Conservation (phyloP, 768 basidiomycete species). For the Kwoniella shandongensis region DNA sequence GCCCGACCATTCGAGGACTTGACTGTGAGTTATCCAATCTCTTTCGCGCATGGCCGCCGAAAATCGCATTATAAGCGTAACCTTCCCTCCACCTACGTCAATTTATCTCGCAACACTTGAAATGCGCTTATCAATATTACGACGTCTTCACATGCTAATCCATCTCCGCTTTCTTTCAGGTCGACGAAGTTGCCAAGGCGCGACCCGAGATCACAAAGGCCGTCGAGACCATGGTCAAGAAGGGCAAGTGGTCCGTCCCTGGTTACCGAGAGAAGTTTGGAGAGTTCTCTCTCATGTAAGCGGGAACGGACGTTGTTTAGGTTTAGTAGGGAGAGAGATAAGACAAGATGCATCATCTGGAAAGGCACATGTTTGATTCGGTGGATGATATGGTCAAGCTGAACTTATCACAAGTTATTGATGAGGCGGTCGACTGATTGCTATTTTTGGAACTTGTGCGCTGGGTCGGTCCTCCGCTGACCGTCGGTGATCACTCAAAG, state of each 20-base stretch:
- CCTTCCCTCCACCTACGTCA: no score
- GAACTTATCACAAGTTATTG: no score
- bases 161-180: constrained; percentile 56
- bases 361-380: no score
- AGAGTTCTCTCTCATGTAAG: constrained; percentile 84
- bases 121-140: no score
- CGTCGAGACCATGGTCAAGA: constrained; percentile 87
- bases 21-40: constrained; percentile 64
- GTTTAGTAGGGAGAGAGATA: constrained; percentile 6
- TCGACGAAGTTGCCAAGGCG: constrained; percentile 84
- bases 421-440: no score
- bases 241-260: constrained; percentile 98
- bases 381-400: no score
- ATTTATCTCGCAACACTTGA: no score
- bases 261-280: constrained; percentile 87
- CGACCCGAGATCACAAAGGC: constrained; percentile 88
- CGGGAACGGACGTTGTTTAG: constrained; percentile 2
- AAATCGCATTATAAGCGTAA: no score
- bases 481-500: no score
- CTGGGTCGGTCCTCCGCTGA: no score
- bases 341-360: constrained; percentile 10
- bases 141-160: background rate
- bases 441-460: no score
- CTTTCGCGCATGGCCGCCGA: background rate
- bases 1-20: constrained; percentile 97